phyloP scores from a whole-genome alignment of 495 filamentous ascomycete species.

The Annulohypoxylon bovei region DNA sequence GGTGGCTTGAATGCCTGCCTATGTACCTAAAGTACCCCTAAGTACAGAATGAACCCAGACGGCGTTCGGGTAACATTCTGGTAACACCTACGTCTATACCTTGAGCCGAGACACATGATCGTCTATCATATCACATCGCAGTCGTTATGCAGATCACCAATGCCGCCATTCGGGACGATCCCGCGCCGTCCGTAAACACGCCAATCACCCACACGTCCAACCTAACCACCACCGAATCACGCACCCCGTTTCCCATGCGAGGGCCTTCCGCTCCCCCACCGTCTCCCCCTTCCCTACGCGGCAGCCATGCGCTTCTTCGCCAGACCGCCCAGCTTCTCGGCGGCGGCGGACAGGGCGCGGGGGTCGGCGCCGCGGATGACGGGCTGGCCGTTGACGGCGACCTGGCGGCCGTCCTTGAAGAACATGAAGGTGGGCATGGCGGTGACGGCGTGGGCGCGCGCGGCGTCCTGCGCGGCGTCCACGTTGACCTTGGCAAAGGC shows the following conservation, averaged over 20 bases:
- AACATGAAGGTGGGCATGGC: constrained; percentile 87
- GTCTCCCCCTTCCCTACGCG: neutral
- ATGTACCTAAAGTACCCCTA: neutral
- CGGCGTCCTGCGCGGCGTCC: constrained; percentile 60
- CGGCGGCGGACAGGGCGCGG: constrained; percentile 41
- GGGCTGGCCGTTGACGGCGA: constrained; percentile 65
- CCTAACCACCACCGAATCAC: neutral
- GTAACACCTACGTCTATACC: neutral
- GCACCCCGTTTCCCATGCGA: neutral
- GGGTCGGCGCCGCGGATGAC: constrained; percentile 53
- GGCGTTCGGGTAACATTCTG: neutral
- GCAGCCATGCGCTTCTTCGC: constrained; percentile 46
- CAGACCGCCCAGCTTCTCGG: constrained; percentile 47
- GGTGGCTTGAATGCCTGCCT: neutral
- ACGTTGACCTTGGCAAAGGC: constrained; percentile 70
- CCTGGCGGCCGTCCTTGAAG: constrained; percentile 75
- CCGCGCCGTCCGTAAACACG: neutral
- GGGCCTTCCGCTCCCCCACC: neutral
- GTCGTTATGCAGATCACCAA: neutral
- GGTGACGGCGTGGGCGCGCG: constrained; percentile 55
- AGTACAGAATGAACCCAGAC: neutral
- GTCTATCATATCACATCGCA: neutral
- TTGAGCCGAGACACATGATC: neutral
- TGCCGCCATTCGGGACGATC: neutral
- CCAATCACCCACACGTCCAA: neutral